Conservation (phyloP, 164 flowering plant species). For the Berberis vulgaris region DNA sequence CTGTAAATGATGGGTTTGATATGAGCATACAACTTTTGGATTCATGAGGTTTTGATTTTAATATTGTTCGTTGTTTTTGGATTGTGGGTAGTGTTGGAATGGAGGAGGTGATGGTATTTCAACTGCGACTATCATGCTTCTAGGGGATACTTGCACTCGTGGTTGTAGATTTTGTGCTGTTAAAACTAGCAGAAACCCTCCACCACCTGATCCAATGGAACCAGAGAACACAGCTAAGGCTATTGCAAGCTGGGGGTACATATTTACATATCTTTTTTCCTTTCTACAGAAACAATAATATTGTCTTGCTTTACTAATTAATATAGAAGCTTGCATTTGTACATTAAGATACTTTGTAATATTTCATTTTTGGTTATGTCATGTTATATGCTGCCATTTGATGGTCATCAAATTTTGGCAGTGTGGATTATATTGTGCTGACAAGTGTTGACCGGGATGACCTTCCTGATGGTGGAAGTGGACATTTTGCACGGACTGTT, state of each 20-base stretch:
- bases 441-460: slow-evolving; percentile 99
- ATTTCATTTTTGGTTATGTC: not conserved
- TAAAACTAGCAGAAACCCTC: slow-evolving; percentile 81
- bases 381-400: not conserved
- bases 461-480: slow-evolving; percentile 95
- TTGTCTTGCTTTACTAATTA: not conserved
- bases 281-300: not conserved
- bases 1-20: no score
- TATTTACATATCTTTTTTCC: slow-evolving; percentile 1
- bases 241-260: slow-evolving; percentile 91
- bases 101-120: slow-evolving; percentile 94
- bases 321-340: not conserved
- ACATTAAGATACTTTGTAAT: not conserved
- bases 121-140: slow-evolving; percentile 92
- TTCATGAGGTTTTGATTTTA: not conserved
- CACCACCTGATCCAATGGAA: slow-evolving; percentile 93
- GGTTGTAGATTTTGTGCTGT: slow-evolving; percentile 98
- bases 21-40: not conserved
- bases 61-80: not conserved
- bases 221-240: slow-evolving; percentile 89
- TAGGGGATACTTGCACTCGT: slow-evolving; percentile 95
- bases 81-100: slow-evolving; percentile 72
- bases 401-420: slow-evolving; percentile 23
- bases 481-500: slow-evolving; percentile 86
- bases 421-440: slow-evolving; percentile 90